Evolutionary conservation across 23 red algal genomes (phyloP).

Genomic region (Gracilariopsis chorda): DNA sequence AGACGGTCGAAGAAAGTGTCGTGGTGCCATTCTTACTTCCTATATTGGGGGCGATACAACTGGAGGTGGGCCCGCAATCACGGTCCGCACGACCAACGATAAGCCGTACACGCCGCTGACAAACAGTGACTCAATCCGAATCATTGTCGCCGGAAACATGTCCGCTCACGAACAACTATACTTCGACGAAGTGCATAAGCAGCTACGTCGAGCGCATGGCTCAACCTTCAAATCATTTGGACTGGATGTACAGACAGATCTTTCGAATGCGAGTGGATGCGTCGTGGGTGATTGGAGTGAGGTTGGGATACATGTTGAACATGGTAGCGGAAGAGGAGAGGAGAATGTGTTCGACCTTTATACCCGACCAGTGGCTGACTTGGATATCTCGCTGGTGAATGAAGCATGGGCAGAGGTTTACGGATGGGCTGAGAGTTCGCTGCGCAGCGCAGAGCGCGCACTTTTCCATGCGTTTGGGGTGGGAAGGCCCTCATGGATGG

Average conservation of each 20-base stretch:
- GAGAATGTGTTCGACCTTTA: constrained; percentile 15
- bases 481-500: constrained; percentile 28
- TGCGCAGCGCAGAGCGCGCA: constrained; percentile 41
- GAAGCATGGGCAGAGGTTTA: constrained; percentile 39
- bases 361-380: neutral
- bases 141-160: constrained; percentile 3
- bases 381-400: constrained; percentile 30
- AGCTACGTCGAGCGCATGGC: neutral
- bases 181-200: neutral
- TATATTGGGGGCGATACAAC: constrained; percentile 21
- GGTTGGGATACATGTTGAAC: neutral
- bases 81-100: neutral
- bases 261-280: constrained; percentile 6
- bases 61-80: neutral
- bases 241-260: neutral
- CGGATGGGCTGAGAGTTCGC: constrained; percentile 53
- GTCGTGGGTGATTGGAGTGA: constrained; percentile 35
- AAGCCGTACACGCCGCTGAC: constrained; percentile 32
- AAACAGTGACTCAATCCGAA: neutral
- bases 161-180: neutral
- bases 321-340: neutral
- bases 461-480: constrained; percentile 33
- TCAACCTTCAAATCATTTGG: neutral
- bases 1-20: neutral
- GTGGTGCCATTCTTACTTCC: constrained; percentile 35